Conservation (phyloP, 1,284 basidiomycete species). For the Athelia sp. region DNA sequence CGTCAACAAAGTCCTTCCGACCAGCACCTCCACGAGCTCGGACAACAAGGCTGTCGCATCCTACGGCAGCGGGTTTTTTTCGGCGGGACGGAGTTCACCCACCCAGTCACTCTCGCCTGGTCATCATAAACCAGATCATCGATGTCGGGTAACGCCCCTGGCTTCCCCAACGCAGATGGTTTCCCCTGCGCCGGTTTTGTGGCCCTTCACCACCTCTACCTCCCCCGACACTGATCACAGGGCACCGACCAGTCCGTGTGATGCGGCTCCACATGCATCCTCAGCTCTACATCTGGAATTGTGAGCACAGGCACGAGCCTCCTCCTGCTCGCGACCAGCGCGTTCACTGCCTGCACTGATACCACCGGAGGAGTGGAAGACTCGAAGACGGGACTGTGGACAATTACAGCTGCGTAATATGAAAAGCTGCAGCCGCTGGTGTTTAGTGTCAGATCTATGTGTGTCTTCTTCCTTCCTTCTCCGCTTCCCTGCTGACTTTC, state of each 20-base stretch:
- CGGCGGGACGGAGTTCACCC: constrained; percentile 44
- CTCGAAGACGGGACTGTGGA: constrained; percentile 49
- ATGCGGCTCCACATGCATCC: constrained; percentile 37
- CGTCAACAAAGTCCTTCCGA: constrained; percentile 36
- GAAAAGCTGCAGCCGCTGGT: constrained; percentile 45
- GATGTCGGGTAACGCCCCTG: constrained; percentile 38
- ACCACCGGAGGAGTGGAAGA: constrained; percentile 42
- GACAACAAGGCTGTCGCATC: constrained; percentile 37
- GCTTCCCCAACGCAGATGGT: constrained; percentile 44
- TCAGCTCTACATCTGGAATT: constrained; percentile 40
- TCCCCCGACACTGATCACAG: constrained; percentile 35
- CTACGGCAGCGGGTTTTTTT: constrained; percentile 50
- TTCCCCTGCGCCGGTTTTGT: constrained; percentile 54
- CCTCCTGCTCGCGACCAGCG: constrained; percentile 23
- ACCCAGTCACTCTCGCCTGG: constrained; percentile 43
- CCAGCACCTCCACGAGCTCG: constrained; percentile 38
- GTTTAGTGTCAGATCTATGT: constrained; percentile 46
- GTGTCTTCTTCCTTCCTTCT: not conserved
- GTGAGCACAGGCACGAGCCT: constrained; percentile 46
- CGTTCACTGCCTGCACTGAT: constrained; percentile 40
- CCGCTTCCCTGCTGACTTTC: not conserved
- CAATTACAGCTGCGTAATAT: constrained; percentile 46
- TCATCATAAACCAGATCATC: constrained; percentile 45
- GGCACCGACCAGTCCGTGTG: constrained; percentile 48
- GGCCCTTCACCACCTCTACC: constrained; percentile 34